Percentiles rank a stretch among this genome's conserved stretches.
phyloP scores from a whole-genome alignment of 805 yeast species.

The Starmerella bacillaris region DNA sequence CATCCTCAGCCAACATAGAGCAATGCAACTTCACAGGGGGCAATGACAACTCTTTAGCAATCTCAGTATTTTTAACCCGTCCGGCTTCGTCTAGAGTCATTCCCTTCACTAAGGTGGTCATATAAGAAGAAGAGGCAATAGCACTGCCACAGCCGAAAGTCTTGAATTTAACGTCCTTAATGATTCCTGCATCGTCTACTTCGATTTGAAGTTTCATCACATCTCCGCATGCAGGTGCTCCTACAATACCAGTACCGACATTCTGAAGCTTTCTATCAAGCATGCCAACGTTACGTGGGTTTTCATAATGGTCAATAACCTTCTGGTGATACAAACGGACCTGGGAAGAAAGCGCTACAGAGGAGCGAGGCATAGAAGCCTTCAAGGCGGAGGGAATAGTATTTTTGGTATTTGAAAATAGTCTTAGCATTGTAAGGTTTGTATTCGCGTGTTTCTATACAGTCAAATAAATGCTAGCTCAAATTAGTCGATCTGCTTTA shows the following conservation, averaged over 20 bases:
- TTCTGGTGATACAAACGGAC: slow-evolving; percentile 55
- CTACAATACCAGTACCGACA: slow-evolving; percentile 95
- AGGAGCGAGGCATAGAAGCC: no score
- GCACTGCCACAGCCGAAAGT: slow-evolving; percentile 99
- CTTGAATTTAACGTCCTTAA: slow-evolving; percentile 89
- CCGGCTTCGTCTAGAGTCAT: slow-evolving; percentile 88
- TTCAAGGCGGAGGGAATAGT: no score
- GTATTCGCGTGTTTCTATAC: no score
- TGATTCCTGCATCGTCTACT: slow-evolving; percentile 80
- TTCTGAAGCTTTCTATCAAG: slow-evolving; percentile 54
- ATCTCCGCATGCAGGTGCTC: slow-evolving; percentile 99
- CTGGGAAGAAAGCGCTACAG: no score
- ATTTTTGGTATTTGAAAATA: no score
- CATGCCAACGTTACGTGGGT: slow-evolving; percentile 93
- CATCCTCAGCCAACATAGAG: slow-evolving; percentile 97
- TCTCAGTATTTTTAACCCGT: slow-evolving; percentile 76
- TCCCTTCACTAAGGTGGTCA: slow-evolving; percentile 89
- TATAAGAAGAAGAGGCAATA: slow-evolving; percentile 86
- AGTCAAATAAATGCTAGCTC: no score
- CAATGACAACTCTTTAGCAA: slow-evolving; percentile 81
- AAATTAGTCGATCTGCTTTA: no score
- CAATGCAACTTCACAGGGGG: slow-evolving; percentile 97
- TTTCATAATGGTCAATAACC: slow-evolving; percentile 88
- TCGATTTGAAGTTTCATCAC: slow-evolving; percentile 94
- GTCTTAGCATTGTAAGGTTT: no score